Evolutionary conservation across 176 grass and related monocot species (phyloP).

Genomic region (Bothriochloa decipiens): DNA sequence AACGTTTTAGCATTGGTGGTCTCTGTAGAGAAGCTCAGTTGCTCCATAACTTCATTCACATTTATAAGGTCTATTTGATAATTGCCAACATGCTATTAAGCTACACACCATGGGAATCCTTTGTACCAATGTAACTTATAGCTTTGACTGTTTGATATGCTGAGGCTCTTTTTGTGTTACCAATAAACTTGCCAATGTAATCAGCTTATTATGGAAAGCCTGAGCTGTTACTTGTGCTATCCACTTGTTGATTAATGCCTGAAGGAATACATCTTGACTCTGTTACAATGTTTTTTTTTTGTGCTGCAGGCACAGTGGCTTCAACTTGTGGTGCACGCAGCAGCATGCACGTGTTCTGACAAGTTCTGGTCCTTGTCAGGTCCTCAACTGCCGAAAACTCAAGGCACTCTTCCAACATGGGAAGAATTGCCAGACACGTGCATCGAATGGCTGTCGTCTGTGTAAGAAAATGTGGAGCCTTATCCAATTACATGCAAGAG

Average conservation of each 20-base stretch:
- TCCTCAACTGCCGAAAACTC: conserved; percentile 52
- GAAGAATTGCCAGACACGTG: conserved; percentile 34
- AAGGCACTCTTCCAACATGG: conserved; percentile 65
- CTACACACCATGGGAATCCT: not conserved
- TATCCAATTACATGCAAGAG: conserved; percentile 58
- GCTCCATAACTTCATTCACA: not conserved
- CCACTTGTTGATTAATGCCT: conserved; percentile 5
- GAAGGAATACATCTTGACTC: conserved; percentile 6
- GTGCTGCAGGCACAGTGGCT: conserved; percentile 51
- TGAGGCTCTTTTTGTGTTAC: conserved; percentile 18
- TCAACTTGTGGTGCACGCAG: conserved; percentile 49
- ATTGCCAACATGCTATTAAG: not conserved
- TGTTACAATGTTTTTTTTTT: not conserved
- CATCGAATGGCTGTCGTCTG: conserved; percentile 50
- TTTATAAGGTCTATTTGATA: conserved; percentile 2
- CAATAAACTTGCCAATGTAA: not conserved
- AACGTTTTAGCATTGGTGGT: conserved; percentile 11
- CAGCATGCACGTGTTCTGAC: too few relatives aligned
- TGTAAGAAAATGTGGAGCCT: conserved; percentile 59
- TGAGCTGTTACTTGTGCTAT: not conserved
- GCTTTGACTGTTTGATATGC: not conserved
- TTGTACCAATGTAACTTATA: not conserved
- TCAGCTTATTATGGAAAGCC: not conserved
- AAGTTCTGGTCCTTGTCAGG: conserved; percentile 38
- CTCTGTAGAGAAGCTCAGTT: not conserved